Conservation (phyloP, 495 filamentous ascomycete species). For the Penicillium daleae region DNA sequence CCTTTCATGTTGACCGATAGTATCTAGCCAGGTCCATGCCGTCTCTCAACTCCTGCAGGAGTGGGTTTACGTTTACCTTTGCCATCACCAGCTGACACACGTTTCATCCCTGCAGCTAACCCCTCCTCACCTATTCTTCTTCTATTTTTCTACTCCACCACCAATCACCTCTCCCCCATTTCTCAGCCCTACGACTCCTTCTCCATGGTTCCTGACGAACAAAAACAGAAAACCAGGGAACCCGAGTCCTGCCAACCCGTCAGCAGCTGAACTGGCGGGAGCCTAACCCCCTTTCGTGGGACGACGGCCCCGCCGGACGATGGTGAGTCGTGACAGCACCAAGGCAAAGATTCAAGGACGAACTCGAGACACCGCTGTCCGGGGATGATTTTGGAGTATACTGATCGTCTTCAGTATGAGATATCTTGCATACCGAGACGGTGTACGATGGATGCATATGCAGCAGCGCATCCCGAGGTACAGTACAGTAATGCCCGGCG, state of each 20-base stretch:
- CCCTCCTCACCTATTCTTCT: neutral
- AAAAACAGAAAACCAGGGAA: too few species aligned
- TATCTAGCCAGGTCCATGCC: too few species aligned
- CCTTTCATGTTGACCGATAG: too few species aligned
- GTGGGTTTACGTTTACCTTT: neutral
- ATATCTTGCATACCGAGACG: neutral
- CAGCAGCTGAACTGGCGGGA: conserved; percentile 34
- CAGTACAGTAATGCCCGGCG: neutral
- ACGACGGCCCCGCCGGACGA: conserved; percentile 1
- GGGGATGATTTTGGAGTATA: neutral
- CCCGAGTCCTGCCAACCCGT: conserved; percentile 14
- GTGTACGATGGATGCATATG: conserved; percentile 1
- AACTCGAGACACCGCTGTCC: neutral
- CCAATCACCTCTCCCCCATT: neutral
- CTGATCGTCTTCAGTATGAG: neutral
- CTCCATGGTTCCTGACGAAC: neutral
- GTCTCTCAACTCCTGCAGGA: neutral
- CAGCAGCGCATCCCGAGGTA: neutral
- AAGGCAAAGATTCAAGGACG: neutral
- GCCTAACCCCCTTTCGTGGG: conserved; percentile 21
- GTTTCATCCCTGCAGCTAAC: conserved; percentile 2
- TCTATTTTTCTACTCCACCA: neutral
- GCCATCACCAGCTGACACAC: conserved; percentile 9
- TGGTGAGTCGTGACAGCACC: too few species aligned
- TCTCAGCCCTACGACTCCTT: conserved; percentile 19